These are phyloP conservation scores for Crithidia fasciculata DNA, from an alignment of 208 protist genomes.

Conservation along the genomic window DNA sequence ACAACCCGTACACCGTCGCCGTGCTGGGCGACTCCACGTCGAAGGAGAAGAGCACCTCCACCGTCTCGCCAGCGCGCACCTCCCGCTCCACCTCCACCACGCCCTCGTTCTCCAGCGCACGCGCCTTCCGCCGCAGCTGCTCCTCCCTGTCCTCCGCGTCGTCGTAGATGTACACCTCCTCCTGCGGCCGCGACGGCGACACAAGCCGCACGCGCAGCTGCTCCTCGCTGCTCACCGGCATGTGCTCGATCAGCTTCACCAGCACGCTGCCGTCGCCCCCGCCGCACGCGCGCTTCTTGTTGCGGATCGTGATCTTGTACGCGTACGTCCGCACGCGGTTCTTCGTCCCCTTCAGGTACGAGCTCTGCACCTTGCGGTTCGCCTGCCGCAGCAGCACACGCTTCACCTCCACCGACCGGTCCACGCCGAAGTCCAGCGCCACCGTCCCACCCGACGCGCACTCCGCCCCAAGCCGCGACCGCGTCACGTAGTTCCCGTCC, in stretches of 20 bases:
- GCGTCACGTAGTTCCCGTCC: constrained; percentile 30
- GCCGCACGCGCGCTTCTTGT: constrained; percentile 29
- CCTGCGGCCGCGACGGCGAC: constrained; percentile 23
- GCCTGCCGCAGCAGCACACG: constrained; percentile 35
- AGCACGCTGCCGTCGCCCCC: constrained; percentile 9
- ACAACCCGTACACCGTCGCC: constrained; percentile 31
- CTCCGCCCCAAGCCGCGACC: constrained; percentile 22
- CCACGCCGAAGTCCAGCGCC: constrained; percentile 31
- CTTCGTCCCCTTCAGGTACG: constrained; percentile 29
- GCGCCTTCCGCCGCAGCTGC: constrained; percentile 30
- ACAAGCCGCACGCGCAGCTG: constrained; percentile 36
- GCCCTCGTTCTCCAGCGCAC: constrained; percentile 26
- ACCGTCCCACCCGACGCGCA: constrained; percentile 20
- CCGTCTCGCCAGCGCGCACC: constrained; percentile 23
- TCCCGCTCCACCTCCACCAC: constrained; percentile 34
- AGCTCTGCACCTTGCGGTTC: constrained; percentile 27
- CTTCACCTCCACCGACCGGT: constrained; percentile 32
- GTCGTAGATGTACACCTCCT: constrained; percentile 36
- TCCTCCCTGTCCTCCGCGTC: constrained; percentile 23
- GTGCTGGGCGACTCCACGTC: constrained; percentile 33
- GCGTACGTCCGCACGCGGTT: constrained; percentile 19
- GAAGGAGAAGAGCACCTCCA: constrained; percentile 29
- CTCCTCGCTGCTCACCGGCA: constrained; percentile 34
- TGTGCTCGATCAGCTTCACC: constrained; percentile 36
- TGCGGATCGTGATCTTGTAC: constrained; percentile 32